Evolutionary conservation across 2,329 filamentous ascomycete species (phyloP).

Genomic region (Colletotrichum horii): DNA sequence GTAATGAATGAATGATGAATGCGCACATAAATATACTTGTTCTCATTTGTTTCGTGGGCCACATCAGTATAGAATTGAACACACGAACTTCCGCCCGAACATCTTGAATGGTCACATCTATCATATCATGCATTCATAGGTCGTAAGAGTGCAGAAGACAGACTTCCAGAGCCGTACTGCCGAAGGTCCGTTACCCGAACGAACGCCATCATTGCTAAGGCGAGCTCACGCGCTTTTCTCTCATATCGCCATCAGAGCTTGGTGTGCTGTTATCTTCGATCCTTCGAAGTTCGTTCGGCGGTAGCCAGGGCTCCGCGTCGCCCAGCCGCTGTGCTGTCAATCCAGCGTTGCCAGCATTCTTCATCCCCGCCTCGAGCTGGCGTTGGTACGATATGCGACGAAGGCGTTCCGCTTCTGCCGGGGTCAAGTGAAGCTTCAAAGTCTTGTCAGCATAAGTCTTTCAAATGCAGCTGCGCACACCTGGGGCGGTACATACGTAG

Average conservation of each 20-base stretch:
- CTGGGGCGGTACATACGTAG: constrained; percentile 29
- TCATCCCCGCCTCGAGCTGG: constrained; percentile 57
- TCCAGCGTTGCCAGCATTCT: constrained; percentile 48
- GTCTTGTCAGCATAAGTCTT: neutral
- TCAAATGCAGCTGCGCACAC: neutral
- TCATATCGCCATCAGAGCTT: neutral
- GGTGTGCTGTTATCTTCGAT: neutral
- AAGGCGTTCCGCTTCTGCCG: constrained; percentile 54
- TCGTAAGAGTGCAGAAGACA: neutral
- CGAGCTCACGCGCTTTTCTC: neutral
- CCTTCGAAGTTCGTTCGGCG: neutral
- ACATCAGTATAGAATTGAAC: neutral
- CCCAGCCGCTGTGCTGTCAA: constrained; percentile 45
- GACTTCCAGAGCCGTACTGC: neutral
- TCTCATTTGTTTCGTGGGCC: neutral
- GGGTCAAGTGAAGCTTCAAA: constrained; percentile 53
- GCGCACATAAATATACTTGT: neutral
- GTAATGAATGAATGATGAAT: neutral
- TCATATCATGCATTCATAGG: neutral
- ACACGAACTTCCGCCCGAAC: neutral
- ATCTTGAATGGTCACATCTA: neutral
- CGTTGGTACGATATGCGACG: constrained; percentile 56
- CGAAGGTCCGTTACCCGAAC: neutral
- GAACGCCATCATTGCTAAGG: neutral
- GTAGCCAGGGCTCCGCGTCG: constrained; percentile 32